Base-by-base conservation (phyloP, 2,329 filamentous ascomycete species). In the Claviceps sp. region DNA sequence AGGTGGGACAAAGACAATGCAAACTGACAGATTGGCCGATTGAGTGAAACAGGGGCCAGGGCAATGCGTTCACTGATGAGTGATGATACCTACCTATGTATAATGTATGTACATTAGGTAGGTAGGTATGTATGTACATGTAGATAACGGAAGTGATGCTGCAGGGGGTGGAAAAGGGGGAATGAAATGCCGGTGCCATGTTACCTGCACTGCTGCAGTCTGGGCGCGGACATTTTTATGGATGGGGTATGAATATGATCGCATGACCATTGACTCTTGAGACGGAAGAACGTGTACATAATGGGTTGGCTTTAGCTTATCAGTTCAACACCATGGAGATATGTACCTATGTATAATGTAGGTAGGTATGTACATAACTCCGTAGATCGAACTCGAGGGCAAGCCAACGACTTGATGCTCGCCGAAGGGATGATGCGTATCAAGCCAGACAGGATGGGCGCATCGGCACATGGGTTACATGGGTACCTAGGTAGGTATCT, bases 21-120 rank as follows among this genome's bases (percentile, higher is more conserved):
- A 52, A 55, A 55, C 54, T 23, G 57, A 54, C 53, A 48, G 58
- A 51, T 53, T 47, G 54, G 55, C 54, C 54, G 52, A 60, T 61
- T 59, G 54, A 34, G 47, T 56, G 52, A 56, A 54, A 58, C 50
- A 52, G 52, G 50, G 36, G 45, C 53, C 52, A 55, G 58, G 55
- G 60, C 57, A 57, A 58, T 55, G 34, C 6, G 42, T 8, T 4
- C 36, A 45, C 37, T 29, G 34, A n/a, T n/a, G n/a, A n/a, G n/a
- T n/a, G n/a, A n/a, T n/a, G n/a, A 57, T 23, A 22, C 22, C 22
- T 57, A 59, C 56, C 52, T 51, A 52, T 11, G 9, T 29, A 29
- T 40, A 42, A 14, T 38, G 45, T 29, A 29, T 44, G 47, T 42
- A n/a, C n/a, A n/a, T n/a, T n/a, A n/a, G n/a, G n/a, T n/a, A n/a